Evolutionary conservation across 2,329 filamentous ascomycete species (phyloP), one percentile per base, ranked within the genome.

Genomic region (Tolypocladium pustulatum): DNA sequence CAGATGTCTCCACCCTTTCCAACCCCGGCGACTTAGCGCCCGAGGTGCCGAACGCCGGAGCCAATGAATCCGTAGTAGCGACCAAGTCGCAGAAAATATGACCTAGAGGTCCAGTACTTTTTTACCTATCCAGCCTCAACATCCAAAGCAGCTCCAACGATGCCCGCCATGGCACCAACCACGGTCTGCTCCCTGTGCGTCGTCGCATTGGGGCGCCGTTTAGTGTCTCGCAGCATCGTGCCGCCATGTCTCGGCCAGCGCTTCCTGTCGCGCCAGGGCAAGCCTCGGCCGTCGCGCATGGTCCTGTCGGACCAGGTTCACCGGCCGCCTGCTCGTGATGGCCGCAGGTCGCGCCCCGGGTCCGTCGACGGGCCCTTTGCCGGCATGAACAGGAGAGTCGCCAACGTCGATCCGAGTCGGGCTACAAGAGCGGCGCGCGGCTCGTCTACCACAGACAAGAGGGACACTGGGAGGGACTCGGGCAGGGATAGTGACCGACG

Each of bases 341-440:
- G 72, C 32, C 69, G 66, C 58, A 74, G 65, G 59, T 70, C 68
- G 10, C 74, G 74, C 22, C 72, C 72, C 59, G 72, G 72, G 34
- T 65, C 68, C 2, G 67, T 70, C 12, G 76, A 76, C 4, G 81
- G 82, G 0, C 82, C 81, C 0, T 84, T 82, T 65, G 74, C 76
- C 0, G 78, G 74, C 54, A 83, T 83, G 80, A 85, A 85, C 68
- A 76, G 77, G 61, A 81, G 75, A 2, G 73, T 76, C 27, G 80
- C 80, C 58, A 73, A 74, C 55, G 60, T 73, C 46, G 69, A 73
- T 30, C 65, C 64, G 36, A 59, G 58, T 30, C 65, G 67, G 46
- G 59, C 61, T 57, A 53, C 64, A 27, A 46, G 60, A 36, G 60
- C 66, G 27, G 58, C 62, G 34, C 62, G 60, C 22, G 57, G 49